Evolutionary conservation across 805 yeast genomes (phyloP).

Genomic region (Kluyveromyces siamensis): DNA sequence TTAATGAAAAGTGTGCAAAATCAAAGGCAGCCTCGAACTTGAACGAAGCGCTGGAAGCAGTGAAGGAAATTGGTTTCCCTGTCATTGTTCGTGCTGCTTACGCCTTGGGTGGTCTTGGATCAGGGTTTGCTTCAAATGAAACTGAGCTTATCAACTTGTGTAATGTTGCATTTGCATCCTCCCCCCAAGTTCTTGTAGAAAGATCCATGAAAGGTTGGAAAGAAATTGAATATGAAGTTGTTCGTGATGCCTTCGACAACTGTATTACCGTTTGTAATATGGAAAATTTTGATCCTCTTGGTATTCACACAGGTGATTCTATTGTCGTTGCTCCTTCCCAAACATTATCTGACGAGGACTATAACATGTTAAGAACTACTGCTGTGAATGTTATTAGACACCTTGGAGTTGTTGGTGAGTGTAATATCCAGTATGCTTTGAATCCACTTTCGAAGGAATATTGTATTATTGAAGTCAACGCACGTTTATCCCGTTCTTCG

Average conservation of each 20-base stretch:
- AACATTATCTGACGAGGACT: conserved; percentile 92
- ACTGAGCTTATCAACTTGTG: conserved; percentile 75
- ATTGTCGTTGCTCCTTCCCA: conserved; percentile 98
- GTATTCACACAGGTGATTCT: conserved; percentile 98
- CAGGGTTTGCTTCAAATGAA: conserved; percentile 92
- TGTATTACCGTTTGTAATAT: conserved; percentile 98
- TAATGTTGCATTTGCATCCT: conserved; percentile 85
- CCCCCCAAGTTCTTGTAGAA: conserved; percentile 94
- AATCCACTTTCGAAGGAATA: conserved; percentile 91
- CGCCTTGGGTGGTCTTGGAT: conserved; percentile 96
- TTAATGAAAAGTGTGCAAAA: conserved; percentile 90
- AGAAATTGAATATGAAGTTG: conserved; percentile 97
- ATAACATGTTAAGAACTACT: conserved; percentile 94
- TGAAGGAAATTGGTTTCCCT: conserved; percentile 82
- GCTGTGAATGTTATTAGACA: conserved; percentile 97
- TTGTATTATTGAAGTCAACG: conserved; percentile 96
- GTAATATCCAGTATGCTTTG: conserved; percentile 95
- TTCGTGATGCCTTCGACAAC: conserved; percentile 93
- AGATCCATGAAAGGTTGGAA: conserved; percentile 99
- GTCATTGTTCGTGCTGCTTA: conserved; percentile 95
- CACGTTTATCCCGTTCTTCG: conserved; percentile 96
- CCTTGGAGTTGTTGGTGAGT: conserved; percentile 97
- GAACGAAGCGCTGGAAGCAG: conserved; percentile 79
- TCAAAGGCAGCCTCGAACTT: conserved; percentile 77
- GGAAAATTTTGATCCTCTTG: conserved; percentile 98